Evolutionary conservation across 106 monocot species (phyloP), one percentile per base, ranked within the genome.

Genomic region (Alisma plantagoaquatica): DNA sequence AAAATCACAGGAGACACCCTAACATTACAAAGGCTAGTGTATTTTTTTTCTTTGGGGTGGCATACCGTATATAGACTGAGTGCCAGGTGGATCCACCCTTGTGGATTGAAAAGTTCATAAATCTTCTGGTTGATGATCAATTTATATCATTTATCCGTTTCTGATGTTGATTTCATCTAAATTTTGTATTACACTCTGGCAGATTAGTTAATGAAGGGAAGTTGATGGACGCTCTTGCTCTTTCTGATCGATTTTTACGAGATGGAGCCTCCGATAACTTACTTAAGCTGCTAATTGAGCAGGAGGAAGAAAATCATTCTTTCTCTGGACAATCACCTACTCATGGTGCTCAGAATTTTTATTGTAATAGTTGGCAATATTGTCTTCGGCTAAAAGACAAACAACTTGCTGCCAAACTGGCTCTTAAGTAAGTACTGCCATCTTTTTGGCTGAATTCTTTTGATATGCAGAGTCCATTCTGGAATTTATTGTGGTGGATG

Each of bases 141-240:
- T n/a, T n/a, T n/a, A n/a, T n/a, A n/a, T n/a, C n/a, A n/a, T n/a
- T n/a, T n/a, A n/a, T n/a, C n/a, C n/a, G n/a, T 38, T 38, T 38
- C 35, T 38, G 14, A 38, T 38, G 6, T 6, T 38, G 33, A 49
- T 62, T 62, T 26, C 15, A 41, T 52, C 9, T 27, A 26, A 23
- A 51, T 8, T 29, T 55, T 56, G 25, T n/a, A 8, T 28, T 21
- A 26, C 23, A 2, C 24, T 33, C 73, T 53, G 41, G 66, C 69
- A 96, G 94, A 70, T 74, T 96, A 62, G 83, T 96, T 53, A 60
- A 55, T 49, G 84, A 84, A 63, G 94, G 94, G 35, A 96, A 96
- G 60, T 57, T 96, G 31, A 57, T 76, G 75, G 88, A 96, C 78
- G 94, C 94, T 31, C 81, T 96, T 73, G 94, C 80, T 35, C 65